phyloP scores from a whole-genome alignment of 306 rosid species.

The Pachyrhizus erosus region DNA sequence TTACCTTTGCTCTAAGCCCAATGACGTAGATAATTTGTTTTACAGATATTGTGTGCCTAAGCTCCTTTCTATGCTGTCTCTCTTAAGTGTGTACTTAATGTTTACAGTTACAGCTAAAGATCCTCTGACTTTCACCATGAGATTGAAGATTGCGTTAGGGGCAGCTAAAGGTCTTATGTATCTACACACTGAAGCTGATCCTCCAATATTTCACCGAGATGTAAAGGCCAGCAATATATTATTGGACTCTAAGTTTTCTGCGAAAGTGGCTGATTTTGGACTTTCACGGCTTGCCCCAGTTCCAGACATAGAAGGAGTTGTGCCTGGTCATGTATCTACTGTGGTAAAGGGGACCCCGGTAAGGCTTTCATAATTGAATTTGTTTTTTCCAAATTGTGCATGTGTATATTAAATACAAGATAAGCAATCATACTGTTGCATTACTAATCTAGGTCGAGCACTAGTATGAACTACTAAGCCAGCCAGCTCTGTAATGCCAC shows the following conservation, averaged over 20 bases:
- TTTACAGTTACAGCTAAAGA: slow-evolving; percentile 62
- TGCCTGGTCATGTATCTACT: slow-evolving; percentile 85
- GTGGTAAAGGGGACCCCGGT: slow-evolving; percentile 99
- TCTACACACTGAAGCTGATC: slow-evolving; percentile 95
- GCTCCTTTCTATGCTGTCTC: slow-evolving; percentile 11
- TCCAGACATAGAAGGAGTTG: slow-evolving; percentile 75
- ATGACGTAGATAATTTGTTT: background rate
- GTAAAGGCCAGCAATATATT: slow-evolving; percentile 94
- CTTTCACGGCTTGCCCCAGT: slow-evolving; percentile 96
- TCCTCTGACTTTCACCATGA: slow-evolving; percentile 68
- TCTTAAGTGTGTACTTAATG: slow-evolving; percentile 18
- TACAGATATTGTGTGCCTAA: background rate
- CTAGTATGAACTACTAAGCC: background rate
- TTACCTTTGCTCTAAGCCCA: slow-evolving; percentile 10
- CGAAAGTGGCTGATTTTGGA: slow-evolving; percentile 98
- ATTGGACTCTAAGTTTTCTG: slow-evolving; percentile 68
- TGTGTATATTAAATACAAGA: background rate
- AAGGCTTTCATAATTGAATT: slow-evolving; percentile 42
- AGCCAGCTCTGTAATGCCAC: background rate
- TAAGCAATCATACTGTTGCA: background rate
- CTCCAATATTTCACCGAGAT: slow-evolving; percentile 97
- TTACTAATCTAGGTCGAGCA: background rate
- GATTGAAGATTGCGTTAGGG: slow-evolving; percentile 81
- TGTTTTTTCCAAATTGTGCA: background rate
- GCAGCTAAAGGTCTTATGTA: slow-evolving; percentile 90